phyloP scores from a whole-genome alignment of 805 yeast genomes.

The Cyberlindnera nakhonratchasimensis region DNA sequence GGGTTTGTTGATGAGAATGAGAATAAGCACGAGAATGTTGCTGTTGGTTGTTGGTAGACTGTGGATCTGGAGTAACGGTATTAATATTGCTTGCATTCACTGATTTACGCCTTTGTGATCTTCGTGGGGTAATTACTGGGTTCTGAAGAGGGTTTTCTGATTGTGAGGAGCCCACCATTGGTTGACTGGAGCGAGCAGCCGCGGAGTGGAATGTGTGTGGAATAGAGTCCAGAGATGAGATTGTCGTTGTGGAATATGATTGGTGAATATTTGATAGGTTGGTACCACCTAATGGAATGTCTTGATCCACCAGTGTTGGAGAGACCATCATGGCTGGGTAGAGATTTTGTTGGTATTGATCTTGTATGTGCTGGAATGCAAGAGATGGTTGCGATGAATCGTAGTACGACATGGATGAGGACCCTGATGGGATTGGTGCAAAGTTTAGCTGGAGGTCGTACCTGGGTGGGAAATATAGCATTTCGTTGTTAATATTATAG shows the following conservation, averaged over 20 bases:
- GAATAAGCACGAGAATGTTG: no score
- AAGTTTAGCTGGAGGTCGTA: background rate
- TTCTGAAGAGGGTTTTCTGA: constrained; percentile 9
- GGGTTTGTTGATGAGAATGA: constrained; percentile 5
- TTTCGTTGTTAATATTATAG: constrained; percentile 1
- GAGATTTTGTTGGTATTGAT: constrained; percentile 1
- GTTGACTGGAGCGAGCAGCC: constrained; percentile 1
- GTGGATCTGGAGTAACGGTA: constrained; percentile 1
- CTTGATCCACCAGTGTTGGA: constrained; percentile 7
- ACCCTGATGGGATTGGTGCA: no score
- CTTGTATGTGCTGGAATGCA: background rate
- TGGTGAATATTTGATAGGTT: background rate
- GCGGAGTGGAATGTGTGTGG: constrained; percentile 4
- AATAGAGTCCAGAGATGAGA: constrained; percentile 8
- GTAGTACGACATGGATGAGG: no score
- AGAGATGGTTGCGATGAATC: no score
- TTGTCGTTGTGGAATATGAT: constrained; percentile 5
- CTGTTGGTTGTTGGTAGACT: background rate
- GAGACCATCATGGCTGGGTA: constrained; percentile 7
- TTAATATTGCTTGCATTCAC: background rate
- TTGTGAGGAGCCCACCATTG: constrained; percentile 5
- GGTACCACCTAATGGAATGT: constrained; percentile 9
- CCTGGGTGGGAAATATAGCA: constrained; percentile 6
- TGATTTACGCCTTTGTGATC: constrained; percentile 7
- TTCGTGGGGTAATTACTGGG: constrained; percentile 8